A percentile compares a stretch with the other conserved stretches of the same genome.
phyloP scores from a whole-genome alignment of 768 basidiomycete species.

The Lanmaoa rubissima region DNA sequence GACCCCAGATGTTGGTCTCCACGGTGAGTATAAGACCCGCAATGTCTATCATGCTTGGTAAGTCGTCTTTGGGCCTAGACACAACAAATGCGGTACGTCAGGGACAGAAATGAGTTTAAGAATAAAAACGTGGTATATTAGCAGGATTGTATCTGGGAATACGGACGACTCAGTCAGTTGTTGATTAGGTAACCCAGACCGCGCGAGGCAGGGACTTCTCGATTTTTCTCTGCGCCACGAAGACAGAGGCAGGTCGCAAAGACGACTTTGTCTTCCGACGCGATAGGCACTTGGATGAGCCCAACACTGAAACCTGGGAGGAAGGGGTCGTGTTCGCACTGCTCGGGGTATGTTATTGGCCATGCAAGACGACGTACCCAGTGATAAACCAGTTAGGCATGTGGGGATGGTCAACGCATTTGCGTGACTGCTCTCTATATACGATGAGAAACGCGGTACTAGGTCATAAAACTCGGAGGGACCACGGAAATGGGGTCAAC shows the following conservation, averaged over 20 bases:
- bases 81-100: background rate
- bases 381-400: background rate
- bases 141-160: background rate
- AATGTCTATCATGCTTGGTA: conserved; percentile 23
- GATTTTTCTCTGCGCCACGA: background rate
- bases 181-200: conserved; percentile 37
- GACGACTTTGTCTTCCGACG: conserved; percentile 22
- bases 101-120: no score
- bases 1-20: conserved; percentile 33
- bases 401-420: background rate
- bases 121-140: no score
- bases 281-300: conserved; percentile 22
- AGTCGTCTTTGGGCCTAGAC: conserved; percentile 25
- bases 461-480: background rate
- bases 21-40: conserved; percentile 21
- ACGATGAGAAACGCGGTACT: background rate
- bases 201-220: conserved; percentile 1
- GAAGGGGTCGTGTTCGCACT: background rate
- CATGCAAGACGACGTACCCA: background rate
- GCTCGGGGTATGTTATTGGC: background rate
- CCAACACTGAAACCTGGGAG: background rate
- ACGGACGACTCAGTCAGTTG: conserved; percentile 36
- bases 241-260: conserved; percentile 27
- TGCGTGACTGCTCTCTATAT: background rate
- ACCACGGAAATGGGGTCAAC: background rate